Base-by-base conservation (phyloP, 169 alveolate species). In the Plasmodium knowlesi region DNA sequence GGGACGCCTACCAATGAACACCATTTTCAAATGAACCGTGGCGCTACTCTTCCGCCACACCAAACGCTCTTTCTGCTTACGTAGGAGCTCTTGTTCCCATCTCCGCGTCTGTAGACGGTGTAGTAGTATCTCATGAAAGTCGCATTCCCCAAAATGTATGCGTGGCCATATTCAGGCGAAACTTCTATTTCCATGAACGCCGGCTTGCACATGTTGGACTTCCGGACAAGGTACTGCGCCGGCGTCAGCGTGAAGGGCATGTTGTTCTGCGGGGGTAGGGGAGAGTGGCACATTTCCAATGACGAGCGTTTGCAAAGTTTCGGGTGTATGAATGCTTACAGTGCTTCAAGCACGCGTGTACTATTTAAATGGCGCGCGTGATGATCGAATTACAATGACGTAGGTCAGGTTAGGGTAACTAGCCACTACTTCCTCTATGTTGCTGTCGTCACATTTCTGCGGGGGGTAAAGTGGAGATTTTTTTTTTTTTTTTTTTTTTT, bases 111-210 rank as follows among this genome's bases (percentile, higher is more conserved):
- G 84, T 84, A 98, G 41, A 97, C 98, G n/a, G 99, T 98, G 92
- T 93, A 98, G 93, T 96, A 98, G 76, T 96, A 96, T 82, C 96
- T 86, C 99, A 98, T 98, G 73, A 97, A 98, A 2, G 96, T 96
- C 46, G 96, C 93, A 67, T 97, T 97, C 14, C 99, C 99, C 46
- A 98, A 95, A 14, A 98, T 91, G 80, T 96, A 98, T 16, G 98
- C 98, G 12, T 95, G 97, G 0, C 98, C 98, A 83, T 88, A 97
- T 57, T 94, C 97, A 14, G 97, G 96, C 22, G 98, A 97, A 53
- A 98, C 98, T 89, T 98, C 98, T 22, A 98, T 97, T 81, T 96
- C 97, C 98, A 98, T 97, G 83, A 94, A 96, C 12, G 98, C 99
- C 9, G 98, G 98, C 84, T 96, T 96, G 94, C 98, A 98, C 54